Percentiles rank a stretch among this genome's conserved stretches.
These are phyloP conservation scores for Candida suzukii DNA, from an alignment of 805 yeast species.

Conservation along the genomic window DNA sequence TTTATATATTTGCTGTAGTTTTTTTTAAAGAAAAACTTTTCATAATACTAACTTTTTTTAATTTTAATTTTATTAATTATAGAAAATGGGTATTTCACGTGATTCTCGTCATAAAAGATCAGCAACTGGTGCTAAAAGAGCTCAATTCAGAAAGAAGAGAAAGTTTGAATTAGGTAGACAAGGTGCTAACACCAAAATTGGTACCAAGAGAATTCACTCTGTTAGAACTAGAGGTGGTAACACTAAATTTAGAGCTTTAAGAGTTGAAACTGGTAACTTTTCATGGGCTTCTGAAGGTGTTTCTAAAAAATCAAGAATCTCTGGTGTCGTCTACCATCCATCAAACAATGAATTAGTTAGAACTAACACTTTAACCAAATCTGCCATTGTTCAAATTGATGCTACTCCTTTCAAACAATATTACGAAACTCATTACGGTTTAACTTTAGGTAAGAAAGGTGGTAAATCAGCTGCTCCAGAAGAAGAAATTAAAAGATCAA, in stretches of 20 bases:
- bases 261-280: constrained; percentile 98
- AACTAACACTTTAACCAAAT: constrained; percentile 98
- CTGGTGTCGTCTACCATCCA: constrained; percentile 97
- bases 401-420: constrained; percentile 99
- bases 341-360: constrained; percentile 99
- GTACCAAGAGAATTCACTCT: constrained; percentile 96
- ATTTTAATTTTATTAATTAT: constrained; percentile 6
- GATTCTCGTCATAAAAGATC: constrained; percentile 99
- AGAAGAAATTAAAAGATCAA: constrained; percentile 61
- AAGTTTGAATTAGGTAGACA: constrained; percentile 99
- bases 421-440: constrained; percentile 98
- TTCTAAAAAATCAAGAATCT: constrained; percentile 98
- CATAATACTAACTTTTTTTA: constrained; percentile 5
- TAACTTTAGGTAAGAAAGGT: constrained; percentile 82
- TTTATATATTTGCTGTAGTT: too few species aligned
- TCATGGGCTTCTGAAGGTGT: constrained; percentile 99
- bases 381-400: constrained; percentile 98
- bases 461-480: constrained; percentile 40
- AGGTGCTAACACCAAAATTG: constrained; percentile 98
- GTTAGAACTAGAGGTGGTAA: constrained; percentile 99
- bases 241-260: constrained; percentile 99
- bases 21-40: too few species aligned
- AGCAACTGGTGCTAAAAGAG: constrained; percentile 99
- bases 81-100: constrained; percentile 99
- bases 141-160: constrained; percentile 99